Conservation (phyloP, 2,329 filamentous ascomycete species). For the Nannizziopsis barbatae region DNA sequence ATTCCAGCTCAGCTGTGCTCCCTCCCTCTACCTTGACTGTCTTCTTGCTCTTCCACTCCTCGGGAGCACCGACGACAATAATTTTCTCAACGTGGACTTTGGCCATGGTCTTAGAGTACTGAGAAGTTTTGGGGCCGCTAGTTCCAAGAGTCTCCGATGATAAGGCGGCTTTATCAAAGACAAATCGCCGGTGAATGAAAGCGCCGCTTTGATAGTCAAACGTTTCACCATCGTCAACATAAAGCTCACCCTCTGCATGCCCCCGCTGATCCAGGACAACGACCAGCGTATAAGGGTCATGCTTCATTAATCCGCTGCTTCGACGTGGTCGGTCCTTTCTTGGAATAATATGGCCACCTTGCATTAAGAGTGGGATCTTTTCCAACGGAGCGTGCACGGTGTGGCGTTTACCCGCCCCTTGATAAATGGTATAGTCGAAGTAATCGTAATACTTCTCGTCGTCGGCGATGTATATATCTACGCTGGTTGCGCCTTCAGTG, state of each 20-base stretch:
- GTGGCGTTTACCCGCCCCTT: conserved; percentile 57
- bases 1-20: conserved; percentile 47
- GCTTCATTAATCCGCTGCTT: conserved; percentile 79
- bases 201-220: conserved; percentile 79
- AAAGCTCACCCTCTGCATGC: conserved; percentile 69
- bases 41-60: conserved; percentile 55
- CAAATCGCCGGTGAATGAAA: conserved; percentile 76
- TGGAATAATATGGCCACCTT: conserved; percentile 81
- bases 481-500: conserved; percentile 58
- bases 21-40: conserved; percentile 42
- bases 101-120: conserved; percentile 69
- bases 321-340: conserved; percentile 79
- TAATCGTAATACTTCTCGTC: conserved; percentile 90
- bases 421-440: conserved; percentile 71
- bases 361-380: conserved; percentile 81
- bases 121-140: conserved; percentile 53
- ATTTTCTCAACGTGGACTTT: conserved; percentile 73
- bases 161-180: conserved; percentile 50
- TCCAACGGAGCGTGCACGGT: conserved; percentile 69
- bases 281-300: conserved; percentile 88
- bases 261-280: conserved; percentile 58
- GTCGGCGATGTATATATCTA: conserved; percentile 79
- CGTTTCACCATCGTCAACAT: conserved; percentile 85
- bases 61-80: conserved; percentile 67
- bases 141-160: conserved; percentile 56